Base-by-base conservation (phyloP, 331 rosid species). In the Cydonia oblonga region DNA sequence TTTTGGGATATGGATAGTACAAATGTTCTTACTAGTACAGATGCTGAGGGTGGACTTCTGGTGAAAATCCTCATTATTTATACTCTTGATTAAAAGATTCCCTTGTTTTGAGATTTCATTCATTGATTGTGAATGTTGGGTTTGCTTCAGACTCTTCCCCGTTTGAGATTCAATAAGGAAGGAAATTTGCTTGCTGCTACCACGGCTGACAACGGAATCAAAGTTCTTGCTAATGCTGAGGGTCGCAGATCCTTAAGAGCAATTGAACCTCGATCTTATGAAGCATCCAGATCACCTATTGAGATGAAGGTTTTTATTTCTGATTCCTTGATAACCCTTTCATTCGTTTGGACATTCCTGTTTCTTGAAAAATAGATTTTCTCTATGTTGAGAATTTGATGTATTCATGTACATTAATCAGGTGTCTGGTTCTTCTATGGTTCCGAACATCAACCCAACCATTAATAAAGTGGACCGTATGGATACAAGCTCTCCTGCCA, bases 401-500 rank as follows among this genome's bases (percentile, higher is more conserved):
- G 9, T 16, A 19, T 16, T 49, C 54, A 6, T 49, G 54, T 49
- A 11, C 42, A 20, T 77, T 64, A 63, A 83, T 79, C 78, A 87
- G 89, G 87, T 81, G 58, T 64, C 87, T 56, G 70, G 80, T 7
- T 81, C 89, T 73, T 76, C 86, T 28, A 29, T 76, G 89, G 84
- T 61, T 30, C 71, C 84, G 64, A 86, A 78, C 59, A 71, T 71
- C 70, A 80, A 49, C 72, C 86, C 81, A 0, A 69, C 58, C 66
- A 54, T 81, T 63, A 71, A 2, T 76, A 80, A 84, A 76, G 78
- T 75, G 69, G 90, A 85, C 64, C 79, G 54, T 54, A 44, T 69
- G 22, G 90, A 85, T 62, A 58, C 76, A 73, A 85, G 86, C 83
- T 86, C 88, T 74, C 87, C 83, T 65, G 80, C 88, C 60, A 57